Base-by-base conservation (phyloP, 208 protist species). In the Acanthamoeba rhysodes region DNA sequence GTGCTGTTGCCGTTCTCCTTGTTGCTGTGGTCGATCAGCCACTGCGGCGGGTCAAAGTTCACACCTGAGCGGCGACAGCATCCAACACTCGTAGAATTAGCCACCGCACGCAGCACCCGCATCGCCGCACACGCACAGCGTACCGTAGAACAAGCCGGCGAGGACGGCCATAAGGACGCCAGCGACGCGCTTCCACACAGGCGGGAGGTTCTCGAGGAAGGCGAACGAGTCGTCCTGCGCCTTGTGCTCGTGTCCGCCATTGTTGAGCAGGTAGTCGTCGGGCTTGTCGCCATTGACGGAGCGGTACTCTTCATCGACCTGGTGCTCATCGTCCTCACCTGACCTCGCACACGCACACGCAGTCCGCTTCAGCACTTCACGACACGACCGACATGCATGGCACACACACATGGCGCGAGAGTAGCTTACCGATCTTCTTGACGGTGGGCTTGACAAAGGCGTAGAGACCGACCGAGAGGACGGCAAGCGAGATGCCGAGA, bases 41-140 rank as follows among this genome's bases (percentile, higher is more conserved):
- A 95, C 55, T 95, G 93, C 16, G 93, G 74, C 7, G 93, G 93
- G 37, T 95, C 68, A 14, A 95, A 95, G 55, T 88, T 92, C 3
- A 92, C 62, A 29, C 93, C 78, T 85, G 34, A 4, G 45, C 45
- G 37, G 37, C 45, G 45, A 48, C 37, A 41, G 2, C 37, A 41
- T 41, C 37, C 37, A 41, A 1, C 37, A 66, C 59, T n/a, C 24
- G 29, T 78, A 18, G n/a, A 32, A 78, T n/a, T 12, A 20, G 24
- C 14, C 20, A 78, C 14, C 20, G 32, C 12, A 12, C 37, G 37
- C 37, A 41, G 37, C 37, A 41, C 37, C 1, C 37, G 37, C 37
- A 41, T 3, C 37, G 4, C 37, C 37, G 37, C 37, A 41, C 37
- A 41, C 37, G 37, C 37, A 41, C 37, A 41, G 37, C 37, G 45